Evolutionary conservation across 192 early-diverging fungal species (phyloP).

Genomic region (Chytriomyces confervae): DNA sequence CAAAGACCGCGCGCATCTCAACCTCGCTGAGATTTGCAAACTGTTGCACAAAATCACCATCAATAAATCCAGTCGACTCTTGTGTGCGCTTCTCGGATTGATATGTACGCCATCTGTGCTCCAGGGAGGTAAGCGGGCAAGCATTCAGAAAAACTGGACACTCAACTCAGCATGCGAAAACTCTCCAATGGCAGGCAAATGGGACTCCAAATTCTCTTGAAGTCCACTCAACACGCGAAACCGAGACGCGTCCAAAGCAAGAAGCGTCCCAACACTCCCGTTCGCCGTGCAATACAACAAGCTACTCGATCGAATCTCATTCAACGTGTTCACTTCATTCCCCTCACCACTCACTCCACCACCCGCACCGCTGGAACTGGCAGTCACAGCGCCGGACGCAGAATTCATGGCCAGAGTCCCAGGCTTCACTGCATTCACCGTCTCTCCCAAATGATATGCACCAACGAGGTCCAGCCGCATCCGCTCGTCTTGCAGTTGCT

Average conservation of each 20-base stretch:
- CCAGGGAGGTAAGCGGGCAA: too few relatives aligned
- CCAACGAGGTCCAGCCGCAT: conserved; percentile 63
- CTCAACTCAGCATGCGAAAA: conserved; percentile 65
- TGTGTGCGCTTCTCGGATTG: conserved; percentile 55
- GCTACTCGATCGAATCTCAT: conserved; percentile 32
- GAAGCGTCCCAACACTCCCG: conserved; percentile 81
- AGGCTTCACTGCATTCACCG: conserved; percentile 77
- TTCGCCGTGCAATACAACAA: conserved; percentile 80
- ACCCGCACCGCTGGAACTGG: conserved; percentile 38
- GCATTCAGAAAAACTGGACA: neutral
- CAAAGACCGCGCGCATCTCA: conserved; percentile 35
- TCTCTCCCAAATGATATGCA: conserved; percentile 81
- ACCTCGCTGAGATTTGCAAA: conserved; percentile 72
- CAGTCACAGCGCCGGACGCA: neutral
- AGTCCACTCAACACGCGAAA: conserved; percentile 66
- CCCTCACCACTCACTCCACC: conserved; percentile 56
- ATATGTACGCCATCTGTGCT: conserved; percentile 68
- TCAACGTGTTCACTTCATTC: conserved; percentile 11
- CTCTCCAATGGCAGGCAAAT: conserved; percentile 63
- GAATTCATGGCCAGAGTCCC: conserved; percentile 81
- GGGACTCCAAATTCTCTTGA: conserved; percentile 66
- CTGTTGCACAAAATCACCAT: conserved; percentile 91
- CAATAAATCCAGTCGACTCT: conserved; percentile 69
- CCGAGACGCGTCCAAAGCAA: conserved; percentile 64
- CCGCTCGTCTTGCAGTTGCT: conserved; percentile 56